A percentile compares a stretch with the other conserved stretches of the same genome.
phyloP scores from a whole-genome alignment of 177 flowering plant genomes.

The Vitis hybrid region DNA sequence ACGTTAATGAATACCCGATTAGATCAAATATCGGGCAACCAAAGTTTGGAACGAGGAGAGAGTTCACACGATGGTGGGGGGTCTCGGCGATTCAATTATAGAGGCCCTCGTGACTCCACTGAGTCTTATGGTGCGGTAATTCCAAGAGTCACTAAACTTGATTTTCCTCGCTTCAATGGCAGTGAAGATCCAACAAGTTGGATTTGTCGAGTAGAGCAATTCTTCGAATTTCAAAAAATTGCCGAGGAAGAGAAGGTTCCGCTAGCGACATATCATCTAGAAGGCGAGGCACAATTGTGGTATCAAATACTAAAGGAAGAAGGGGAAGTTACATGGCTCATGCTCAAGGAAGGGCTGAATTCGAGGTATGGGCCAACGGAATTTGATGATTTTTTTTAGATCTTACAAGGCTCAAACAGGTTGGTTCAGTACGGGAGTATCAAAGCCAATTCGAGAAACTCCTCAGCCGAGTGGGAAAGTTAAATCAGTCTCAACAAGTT shows the following conservation, averaged over 20 bases:
- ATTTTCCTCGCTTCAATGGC: not conserved
- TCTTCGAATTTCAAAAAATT: not conserved
- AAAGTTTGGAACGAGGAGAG: too few relatives aligned
- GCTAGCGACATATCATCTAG: not conserved
- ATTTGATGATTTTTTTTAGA: too few relatives aligned
- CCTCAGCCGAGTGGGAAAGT: not conserved
- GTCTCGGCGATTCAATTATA: too few relatives aligned
- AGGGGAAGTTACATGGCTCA: not conserved
- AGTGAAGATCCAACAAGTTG: not conserved
- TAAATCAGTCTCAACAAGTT: not conserved
- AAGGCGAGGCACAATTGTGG: constrained; percentile 2
- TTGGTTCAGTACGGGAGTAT: not conserved
- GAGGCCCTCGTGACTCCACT: too few relatives aligned
- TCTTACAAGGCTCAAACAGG: too few relatives aligned
- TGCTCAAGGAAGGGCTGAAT: too few relatives aligned
- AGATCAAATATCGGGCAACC: too few relatives aligned
- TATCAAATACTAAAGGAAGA: not conserved
- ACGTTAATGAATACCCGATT: too few relatives aligned
- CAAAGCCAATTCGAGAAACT: not conserved
- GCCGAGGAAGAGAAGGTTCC: not conserved
- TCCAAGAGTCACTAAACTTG: not conserved
- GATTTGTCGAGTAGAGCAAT: not conserved
- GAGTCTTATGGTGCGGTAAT: too few relatives aligned
- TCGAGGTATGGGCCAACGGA: too few relatives aligned
- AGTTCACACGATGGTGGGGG: too few relatives aligned